Conservation (phyloP, 495 filamentous ascomycete species). For the Podospora fimiseda region DNA sequence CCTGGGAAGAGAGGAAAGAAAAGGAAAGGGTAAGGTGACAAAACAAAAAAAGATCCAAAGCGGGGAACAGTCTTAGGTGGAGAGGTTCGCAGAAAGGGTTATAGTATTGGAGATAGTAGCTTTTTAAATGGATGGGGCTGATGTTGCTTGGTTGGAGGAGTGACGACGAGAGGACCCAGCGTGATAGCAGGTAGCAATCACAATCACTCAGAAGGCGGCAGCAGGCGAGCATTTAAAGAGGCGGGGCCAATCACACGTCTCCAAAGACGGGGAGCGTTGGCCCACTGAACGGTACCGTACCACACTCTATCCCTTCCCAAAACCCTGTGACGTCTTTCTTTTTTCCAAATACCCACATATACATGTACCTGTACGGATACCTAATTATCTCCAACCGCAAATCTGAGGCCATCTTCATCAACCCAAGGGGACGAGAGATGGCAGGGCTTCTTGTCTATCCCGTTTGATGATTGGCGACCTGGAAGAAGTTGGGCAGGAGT, state of each 20-base stretch:
- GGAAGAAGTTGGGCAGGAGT: not conserved
- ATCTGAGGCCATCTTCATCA: not conserved
- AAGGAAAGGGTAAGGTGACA: not conserved
- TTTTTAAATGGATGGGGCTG: slow-evolving; percentile 14
- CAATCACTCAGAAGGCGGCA: slow-evolving; percentile 5
- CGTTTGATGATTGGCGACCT: not conserved
- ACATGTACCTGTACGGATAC: no score
- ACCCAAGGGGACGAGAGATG: no score
- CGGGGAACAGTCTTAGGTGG: slow-evolving; percentile 1
- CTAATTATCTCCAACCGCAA: not conserved
- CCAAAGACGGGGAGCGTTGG: slow-evolving; percentile 6
- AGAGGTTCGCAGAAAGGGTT: not conserved
- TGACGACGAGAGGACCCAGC: slow-evolving; percentile 15
- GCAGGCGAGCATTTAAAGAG: slow-evolving; percentile 19
- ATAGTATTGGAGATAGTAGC: not conserved
- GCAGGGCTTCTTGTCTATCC: not conserved
- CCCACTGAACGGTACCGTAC: slow-evolving; percentile 9
- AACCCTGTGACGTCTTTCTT: slow-evolving; percentile 6
- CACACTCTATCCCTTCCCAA: not conserved
- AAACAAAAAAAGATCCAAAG: not conserved
- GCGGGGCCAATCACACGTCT: slow-evolving; percentile 13
- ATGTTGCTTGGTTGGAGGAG: slow-evolving; percentile 20
- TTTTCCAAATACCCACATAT: not conserved
- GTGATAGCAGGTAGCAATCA: not conserved
- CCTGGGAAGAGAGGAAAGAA: no score